A percentile compares a stretch with the other conserved stretches of the same genome.
These are phyloP conservation scores for Themeda triandra DNA, from an alignment of 176 grass and related monocot genomes.

Conservation along the genomic window DNA sequence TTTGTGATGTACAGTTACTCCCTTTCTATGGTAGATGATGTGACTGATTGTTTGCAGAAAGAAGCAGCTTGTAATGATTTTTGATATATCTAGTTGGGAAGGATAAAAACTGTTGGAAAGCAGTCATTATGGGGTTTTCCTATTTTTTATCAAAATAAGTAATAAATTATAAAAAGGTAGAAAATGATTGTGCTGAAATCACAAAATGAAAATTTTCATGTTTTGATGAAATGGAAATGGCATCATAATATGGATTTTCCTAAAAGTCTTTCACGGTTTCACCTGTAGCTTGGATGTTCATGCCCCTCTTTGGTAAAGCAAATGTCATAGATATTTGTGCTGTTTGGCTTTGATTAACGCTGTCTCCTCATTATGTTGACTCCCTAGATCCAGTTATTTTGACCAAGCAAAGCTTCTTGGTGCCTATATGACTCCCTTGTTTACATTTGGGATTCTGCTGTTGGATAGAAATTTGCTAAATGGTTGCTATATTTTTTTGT, in stretches of 20 bases:
- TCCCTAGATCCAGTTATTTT: neutral
- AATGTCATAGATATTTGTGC: too few relatives aligned
- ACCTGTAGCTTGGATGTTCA: neutral
- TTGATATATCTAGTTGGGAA: neutral
- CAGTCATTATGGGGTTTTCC: neutral
- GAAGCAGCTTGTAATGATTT: neutral
- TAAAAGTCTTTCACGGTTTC: neutral
- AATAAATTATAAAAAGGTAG: neutral
- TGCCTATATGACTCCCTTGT: neutral
- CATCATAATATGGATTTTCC: neutral
- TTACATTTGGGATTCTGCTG: neutral
- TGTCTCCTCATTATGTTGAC: neutral
- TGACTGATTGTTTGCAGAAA: neutral
- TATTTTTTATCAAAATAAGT: neutral
- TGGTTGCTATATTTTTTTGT: neutral
- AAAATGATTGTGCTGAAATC: neutral
- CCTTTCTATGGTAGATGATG: neutral
- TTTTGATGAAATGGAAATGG: neutral
- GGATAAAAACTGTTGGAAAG: neutral
- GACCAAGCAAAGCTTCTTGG: neutral
- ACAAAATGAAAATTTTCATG: neutral
- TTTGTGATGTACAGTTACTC: neutral
- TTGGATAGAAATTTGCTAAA: neutral
- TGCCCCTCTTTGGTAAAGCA: neutral
- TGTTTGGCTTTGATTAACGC: neutral